Percentiles rank a stretch among this genome's conserved stretches.
Evolutionary conservation across 768 basidiomycete species (phyloP).

Genomic region (Trametes coccinea): DNA sequence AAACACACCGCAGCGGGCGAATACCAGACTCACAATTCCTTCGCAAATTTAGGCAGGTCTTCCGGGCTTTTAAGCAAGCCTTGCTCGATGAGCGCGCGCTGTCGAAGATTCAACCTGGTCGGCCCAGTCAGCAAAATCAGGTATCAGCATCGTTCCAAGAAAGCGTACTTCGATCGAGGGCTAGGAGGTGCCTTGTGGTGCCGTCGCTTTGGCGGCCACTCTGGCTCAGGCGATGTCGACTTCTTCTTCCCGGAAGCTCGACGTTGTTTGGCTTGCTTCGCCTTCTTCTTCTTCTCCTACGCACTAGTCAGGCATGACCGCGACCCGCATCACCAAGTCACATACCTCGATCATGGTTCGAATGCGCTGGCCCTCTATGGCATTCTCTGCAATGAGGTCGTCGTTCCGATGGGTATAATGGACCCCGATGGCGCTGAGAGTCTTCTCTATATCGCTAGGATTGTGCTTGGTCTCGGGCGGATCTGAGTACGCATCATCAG

Average conservation of each 20-base stretch:
- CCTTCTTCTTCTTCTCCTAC: slow-evolving; percentile 28
- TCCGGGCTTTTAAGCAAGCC: slow-evolving; percentile 55
- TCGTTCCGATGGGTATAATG: slow-evolving; percentile 78
- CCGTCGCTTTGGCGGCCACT: slow-evolving; percentile 67
- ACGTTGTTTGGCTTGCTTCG: slow-evolving; percentile 20
- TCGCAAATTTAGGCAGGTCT: slow-evolving; percentile 56
- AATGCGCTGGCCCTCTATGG: slow-evolving; percentile 65
- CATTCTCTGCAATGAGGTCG: slow-evolving; percentile 64
- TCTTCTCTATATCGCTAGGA: slow-evolving; percentile 52
- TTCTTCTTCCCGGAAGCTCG: slow-evolving; percentile 20
- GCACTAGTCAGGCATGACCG: neutral
- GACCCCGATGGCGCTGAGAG: slow-evolving; percentile 61
- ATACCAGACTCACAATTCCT: slow-evolving; percentile 55
- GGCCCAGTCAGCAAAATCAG: neutral
- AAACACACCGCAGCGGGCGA: neutral
- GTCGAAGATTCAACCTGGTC: slow-evolving; percentile 52
- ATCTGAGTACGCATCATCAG: slow-evolving; percentile 19
- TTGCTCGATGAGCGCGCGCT: slow-evolving; percentile 61
- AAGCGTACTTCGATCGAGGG: slow-evolving; percentile 51
- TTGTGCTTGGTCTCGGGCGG: slow-evolving; percentile 39
- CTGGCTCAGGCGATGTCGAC: slow-evolving; percentile 40
- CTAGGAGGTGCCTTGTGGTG: slow-evolving; percentile 53
- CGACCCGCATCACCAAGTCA: neutral
- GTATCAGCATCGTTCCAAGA: too few relatives aligned
- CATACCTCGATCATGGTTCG: slow-evolving; percentile 52